phyloP scores from a whole-genome alignment of 108 stramenopile genomes.

The Hondaea fermentalgiana region DNA sequence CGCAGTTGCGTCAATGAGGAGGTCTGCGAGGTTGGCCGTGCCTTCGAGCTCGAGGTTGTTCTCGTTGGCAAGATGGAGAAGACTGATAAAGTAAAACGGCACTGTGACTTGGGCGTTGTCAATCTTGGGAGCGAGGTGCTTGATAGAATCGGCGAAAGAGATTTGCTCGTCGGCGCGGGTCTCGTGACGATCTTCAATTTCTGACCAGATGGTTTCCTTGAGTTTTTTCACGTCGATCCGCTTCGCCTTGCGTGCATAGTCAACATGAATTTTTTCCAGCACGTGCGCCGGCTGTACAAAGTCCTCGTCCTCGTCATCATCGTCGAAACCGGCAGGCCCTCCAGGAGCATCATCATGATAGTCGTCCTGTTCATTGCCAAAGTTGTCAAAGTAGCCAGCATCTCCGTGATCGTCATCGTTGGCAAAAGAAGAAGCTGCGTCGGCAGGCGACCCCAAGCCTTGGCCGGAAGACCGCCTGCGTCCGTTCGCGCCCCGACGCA shows the following conservation, averaged over 20 bases:
- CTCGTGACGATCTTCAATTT: constrained; percentile 9
- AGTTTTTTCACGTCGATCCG: constrained; percentile 32
- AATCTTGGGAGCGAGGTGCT: constrained; percentile 27
- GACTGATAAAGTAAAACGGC: constrained; percentile 93
- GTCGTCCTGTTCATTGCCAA: neutral
- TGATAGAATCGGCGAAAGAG: neutral
- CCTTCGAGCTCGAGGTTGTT: constrained; percentile 75
- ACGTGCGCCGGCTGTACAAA: constrained; percentile 17
- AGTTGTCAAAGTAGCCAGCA: neutral
- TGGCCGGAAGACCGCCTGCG: neutral
- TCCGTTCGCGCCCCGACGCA: neutral
- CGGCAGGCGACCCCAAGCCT: neutral
- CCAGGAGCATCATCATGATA: neutral
- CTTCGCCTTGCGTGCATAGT: constrained; percentile 33
- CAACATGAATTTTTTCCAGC: constrained; percentile 32
- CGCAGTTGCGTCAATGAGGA: neutral
- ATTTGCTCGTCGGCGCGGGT: neutral
- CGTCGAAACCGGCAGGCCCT: neutral
- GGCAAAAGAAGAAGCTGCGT: neutral
- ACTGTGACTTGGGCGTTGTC: constrained; percentile 75
- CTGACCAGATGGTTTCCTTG: constrained; percentile 31
- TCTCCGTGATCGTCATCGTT: neutral
- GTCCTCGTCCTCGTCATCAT: constrained; percentile 11
- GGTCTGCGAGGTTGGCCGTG: neutral
- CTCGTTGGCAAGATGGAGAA: constrained; percentile 93